Evolutionary conservation across 805 yeast species (phyloP).

Genomic region (Candida coquimbonensis): DNA sequence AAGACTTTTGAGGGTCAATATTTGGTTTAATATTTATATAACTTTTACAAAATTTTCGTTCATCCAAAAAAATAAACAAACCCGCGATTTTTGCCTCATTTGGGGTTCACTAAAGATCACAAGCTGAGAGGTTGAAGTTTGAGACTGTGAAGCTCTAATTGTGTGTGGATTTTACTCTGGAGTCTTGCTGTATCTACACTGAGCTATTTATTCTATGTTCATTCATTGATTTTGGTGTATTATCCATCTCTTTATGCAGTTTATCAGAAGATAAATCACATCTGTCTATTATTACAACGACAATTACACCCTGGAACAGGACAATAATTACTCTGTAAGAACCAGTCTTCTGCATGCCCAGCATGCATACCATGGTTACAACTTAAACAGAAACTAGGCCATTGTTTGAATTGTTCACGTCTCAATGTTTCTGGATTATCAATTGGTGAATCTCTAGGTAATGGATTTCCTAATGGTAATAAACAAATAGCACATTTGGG

Average conservation of each 20-base stretch:
- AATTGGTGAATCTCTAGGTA: slow-evolving; percentile 30
- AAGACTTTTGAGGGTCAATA: too few relatives aligned
- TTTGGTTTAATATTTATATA: background rate
- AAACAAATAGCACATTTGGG: slow-evolving; percentile 91
- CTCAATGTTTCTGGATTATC: slow-evolving; percentile 14
- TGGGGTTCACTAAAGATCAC: background rate
- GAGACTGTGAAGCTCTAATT: too few relatives aligned
- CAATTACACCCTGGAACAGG: slow-evolving; percentile 94
- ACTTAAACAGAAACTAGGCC: slow-evolving; percentile 87
- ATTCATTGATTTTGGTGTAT: too few relatives aligned
- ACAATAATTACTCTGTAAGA: slow-evolving; percentile 75
- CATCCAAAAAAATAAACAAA: slow-evolving; percentile 6
- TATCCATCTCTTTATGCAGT: too few relatives aligned
- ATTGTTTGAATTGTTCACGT: slow-evolving; percentile 45
- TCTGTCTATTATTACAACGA: slow-evolving; percentile 55
- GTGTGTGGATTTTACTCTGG: too few relatives aligned
- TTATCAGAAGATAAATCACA: background rate
- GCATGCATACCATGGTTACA: slow-evolving; percentile 96
- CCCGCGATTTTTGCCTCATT: slow-evolving; percentile 7
- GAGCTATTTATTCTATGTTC: too few relatives aligned
- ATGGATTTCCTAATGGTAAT: slow-evolving; percentile 64
- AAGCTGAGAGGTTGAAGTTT: too few relatives aligned
- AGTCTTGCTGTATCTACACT: too few relatives aligned
- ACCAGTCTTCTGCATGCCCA: slow-evolving; percentile 96
- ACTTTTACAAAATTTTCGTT: background rate